Evolutionary conservation across 305 asterid genomes (phyloP), one percentile per base, ranked within the genome.

Genomic region (Fraxinus latifolia): DNA sequence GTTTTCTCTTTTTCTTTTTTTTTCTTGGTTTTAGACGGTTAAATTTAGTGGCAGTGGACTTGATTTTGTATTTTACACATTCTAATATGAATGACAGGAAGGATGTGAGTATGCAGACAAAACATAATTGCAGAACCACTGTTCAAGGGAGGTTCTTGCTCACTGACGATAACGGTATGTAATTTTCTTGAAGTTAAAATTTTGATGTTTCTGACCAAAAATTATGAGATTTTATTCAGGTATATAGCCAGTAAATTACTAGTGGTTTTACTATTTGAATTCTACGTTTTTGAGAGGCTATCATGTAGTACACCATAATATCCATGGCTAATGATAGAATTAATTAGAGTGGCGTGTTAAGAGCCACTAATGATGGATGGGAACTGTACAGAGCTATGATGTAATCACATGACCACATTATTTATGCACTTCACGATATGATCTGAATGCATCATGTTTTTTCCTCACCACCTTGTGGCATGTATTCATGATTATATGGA

Each of bases 121-220:
- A 85, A 70, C 86, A 23, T 44, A 27, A 8, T 32, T 95, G 98
- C 84, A 90, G 89, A 90, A 91, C 95, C 29, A 92, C 98, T 29
- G 97, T 92, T 84, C 98, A 91, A 65, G 98, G 98, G 80, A 89
- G 98, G 86, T 93, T 88, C 82, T 77, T 92, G 82, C 87, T 93
- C 71, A 76, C 96, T 72, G 98, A 95, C 86, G 97, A 95, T 83
- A 88, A 89, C 74, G 98, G 98, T 93, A 84, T 60, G 72, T 34
- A 27, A 19, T 23, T 62, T 80, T 27, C 74, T 77, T 19, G 50
- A 25, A 32, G 42, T 71, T 60, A 36, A 78, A 73, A 15, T 47
- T 76, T 21, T 50, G 73, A 25, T 47, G 31, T 12, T 27, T 74
- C 33, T 53, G 7, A 23, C 29, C 33, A 7, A 76, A 42, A 7